Conservation (phyloP, 371 early-diverging fungal species). For the Fennellomyces sp. region DNA sequence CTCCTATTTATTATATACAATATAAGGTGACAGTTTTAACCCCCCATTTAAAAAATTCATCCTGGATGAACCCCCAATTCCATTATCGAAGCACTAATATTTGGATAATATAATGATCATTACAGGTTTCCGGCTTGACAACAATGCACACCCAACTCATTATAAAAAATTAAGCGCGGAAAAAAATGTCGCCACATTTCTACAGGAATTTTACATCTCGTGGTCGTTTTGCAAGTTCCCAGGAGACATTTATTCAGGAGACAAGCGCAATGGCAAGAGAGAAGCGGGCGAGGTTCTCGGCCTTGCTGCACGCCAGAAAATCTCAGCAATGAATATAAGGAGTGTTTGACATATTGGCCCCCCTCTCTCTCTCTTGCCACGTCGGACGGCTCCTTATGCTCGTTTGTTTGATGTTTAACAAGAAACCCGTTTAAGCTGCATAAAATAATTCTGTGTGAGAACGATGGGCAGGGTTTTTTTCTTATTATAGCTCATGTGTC, state of each 20-base stretch:
- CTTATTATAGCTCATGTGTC: neutral
- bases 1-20: no score
- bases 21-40: no score
- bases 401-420: no score
- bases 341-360: neutral
- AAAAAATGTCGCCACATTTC: constrained; percentile 1
- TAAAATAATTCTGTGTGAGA: neutral
- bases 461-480: neutral
- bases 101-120: no score
- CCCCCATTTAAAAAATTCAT: no score
- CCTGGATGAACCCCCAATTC: no score
- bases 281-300: neutral
- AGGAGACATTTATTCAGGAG: constrained; percentile 1
- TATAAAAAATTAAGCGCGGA: neutral
- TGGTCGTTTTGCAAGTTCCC: neutral
- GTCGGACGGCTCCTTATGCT: neutral
- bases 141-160: neutral
- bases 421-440: neutral
- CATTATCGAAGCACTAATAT: no score
- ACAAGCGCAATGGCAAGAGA: neutral
- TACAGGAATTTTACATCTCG: neutral
- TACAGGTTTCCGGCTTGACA: neutral
- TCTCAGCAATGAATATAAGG: neutral
- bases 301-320: no score
- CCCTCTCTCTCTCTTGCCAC: neutral